phyloP scores from a whole-genome alignment of 2,329 filamentous ascomycete species.

The Gnomoniopsis sp. region DNA sequence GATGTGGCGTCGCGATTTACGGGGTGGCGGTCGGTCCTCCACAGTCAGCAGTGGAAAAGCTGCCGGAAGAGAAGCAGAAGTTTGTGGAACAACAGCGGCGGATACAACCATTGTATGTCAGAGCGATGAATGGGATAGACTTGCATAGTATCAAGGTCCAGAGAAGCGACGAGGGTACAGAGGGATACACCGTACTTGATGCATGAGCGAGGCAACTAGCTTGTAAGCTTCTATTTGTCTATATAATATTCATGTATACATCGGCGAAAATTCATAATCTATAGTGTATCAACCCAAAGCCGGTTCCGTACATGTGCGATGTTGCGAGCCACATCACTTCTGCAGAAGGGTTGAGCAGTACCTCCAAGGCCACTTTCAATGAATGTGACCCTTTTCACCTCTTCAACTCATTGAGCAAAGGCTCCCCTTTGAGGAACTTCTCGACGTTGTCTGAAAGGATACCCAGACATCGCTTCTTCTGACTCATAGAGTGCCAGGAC shows the following conservation, averaged over 20 bases:
- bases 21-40: constrained; percentile 28
- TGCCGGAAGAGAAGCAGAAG: constrained; percentile 24
- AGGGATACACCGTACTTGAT: constrained; percentile 21
- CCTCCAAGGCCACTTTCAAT: too few relatives aligned
- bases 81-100: constrained; percentile 17
- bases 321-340: too few relatives aligned
- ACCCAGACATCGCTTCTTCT: constrained; percentile 22
- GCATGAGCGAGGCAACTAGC: neutral
- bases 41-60: constrained; percentile 24
- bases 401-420: constrained; percentile 24
- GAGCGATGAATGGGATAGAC: constrained; percentile 13
- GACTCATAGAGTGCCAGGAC: constrained; percentile 26
- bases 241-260: neutral
- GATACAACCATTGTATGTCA: constrained; percentile 13
- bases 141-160: constrained; percentile 18
- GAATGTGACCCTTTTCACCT: neutral
- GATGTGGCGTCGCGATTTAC: constrained; percentile 28
- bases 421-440: constrained; percentile 23
- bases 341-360: too few relatives aligned
- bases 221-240: neutral
- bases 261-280: neutral
- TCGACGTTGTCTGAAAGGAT: constrained; percentile 28
- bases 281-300: neutral
- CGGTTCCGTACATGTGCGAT: too few relatives aligned
- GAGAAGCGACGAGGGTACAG: constrained; percentile 26